Evolutionary conservation across 2,329 filamentous ascomycete genomes (phyloP), one percentile per base, ranked within the genome.

Genomic region (Hirsutella minnesotensis): DNA sequence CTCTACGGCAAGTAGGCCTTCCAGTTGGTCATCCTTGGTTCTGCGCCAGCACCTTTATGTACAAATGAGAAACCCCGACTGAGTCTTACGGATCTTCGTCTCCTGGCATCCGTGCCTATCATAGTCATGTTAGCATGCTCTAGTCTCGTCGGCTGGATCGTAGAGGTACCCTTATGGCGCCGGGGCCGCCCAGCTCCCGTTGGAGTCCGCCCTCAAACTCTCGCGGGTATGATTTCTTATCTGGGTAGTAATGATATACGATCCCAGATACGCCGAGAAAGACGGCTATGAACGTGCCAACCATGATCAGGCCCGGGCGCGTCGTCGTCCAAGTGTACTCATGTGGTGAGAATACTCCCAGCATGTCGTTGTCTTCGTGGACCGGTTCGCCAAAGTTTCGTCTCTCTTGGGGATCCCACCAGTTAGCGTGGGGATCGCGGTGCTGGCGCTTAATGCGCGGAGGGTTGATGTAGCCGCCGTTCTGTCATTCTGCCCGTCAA

Each of bases 331-430:
- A 90, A 44, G 81, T 92, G 69, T 98, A 96, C 56, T 89, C 82
- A 62, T 92, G 81, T 3, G 87, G 79, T 40, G 86, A 83, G 67
- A 98, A 90, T 50, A 95, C 83, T 54, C 88, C 89, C 45, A 96
- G 73, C 45, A 88, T 75, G 62, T 98, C 94, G 65, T 95, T 84
- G 64, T 98, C 92, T 66, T 98, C 94, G 65, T 98, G 90, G 41
- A 94, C 79, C 12, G 90, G 86, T 66, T 98, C 94, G 65, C 89
- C 89, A 62, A 86, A 96, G 74, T 98, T 96, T 57, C 92, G 80
- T 61, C 89, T 82, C 66, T 96, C 92, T 69, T 98, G 92, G 65
- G 88, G 84, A 67, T 98, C 90, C 86, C 88, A 96, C 87, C 88
- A 98, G 60, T 86, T 81, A 59, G 67, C 90, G 62, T 96, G 78